Evolutionary conservation across 495 filamentous ascomycete species (phyloP).

Genomic region (Trichocladium uniseriatum): DNA sequence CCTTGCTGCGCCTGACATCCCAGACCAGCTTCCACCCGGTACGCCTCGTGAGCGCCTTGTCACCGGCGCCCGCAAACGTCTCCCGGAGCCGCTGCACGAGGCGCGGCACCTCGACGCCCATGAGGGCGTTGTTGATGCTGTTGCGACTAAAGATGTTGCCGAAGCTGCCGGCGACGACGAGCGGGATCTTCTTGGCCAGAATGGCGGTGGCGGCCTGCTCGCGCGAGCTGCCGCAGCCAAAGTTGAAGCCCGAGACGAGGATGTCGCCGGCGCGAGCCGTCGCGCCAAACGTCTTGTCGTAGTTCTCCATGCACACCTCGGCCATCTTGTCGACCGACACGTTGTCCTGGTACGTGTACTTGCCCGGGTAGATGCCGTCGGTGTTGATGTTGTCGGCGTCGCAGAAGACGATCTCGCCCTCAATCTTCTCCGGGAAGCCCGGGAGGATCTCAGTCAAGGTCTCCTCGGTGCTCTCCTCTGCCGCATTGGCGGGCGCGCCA

Average conservation of each 20-base stretch:
- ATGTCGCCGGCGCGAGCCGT: constrained; percentile 62
- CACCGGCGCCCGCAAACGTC: constrained; percentile 42
- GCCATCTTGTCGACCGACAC: constrained; percentile 72
- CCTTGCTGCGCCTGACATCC: constrained; percentile 66
- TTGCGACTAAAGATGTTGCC: constrained; percentile 85
- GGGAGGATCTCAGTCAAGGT: constrained; percentile 50
- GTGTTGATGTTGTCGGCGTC: constrained; percentile 70
- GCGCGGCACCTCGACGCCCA: constrained; percentile 72
- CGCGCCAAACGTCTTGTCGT: constrained; percentile 58
- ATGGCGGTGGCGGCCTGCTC: constrained; percentile 90
- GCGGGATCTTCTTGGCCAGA: constrained; percentile 70
- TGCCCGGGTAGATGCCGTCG: constrained; percentile 73
- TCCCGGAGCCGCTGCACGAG: constrained; percentile 62
- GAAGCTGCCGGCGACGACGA: constrained; percentile 80
- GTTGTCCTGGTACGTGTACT: constrained; percentile 82
- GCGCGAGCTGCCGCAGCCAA: constrained; percentile 71
- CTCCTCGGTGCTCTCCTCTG: too few species aligned
- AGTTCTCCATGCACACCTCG: constrained; percentile 85
- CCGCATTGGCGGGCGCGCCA: too few species aligned
- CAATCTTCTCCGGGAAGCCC: constrained; percentile 57
- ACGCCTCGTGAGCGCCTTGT: constrained; percentile 60
- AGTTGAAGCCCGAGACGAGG: constrained; percentile 82
- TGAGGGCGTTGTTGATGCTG: constrained; percentile 85
- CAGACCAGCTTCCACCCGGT: constrained; percentile 86
- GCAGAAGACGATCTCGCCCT: constrained; percentile 61